phyloP scores from a whole-genome alignment of 257 asterid genomes.

The Solanum medicagineum region DNA sequence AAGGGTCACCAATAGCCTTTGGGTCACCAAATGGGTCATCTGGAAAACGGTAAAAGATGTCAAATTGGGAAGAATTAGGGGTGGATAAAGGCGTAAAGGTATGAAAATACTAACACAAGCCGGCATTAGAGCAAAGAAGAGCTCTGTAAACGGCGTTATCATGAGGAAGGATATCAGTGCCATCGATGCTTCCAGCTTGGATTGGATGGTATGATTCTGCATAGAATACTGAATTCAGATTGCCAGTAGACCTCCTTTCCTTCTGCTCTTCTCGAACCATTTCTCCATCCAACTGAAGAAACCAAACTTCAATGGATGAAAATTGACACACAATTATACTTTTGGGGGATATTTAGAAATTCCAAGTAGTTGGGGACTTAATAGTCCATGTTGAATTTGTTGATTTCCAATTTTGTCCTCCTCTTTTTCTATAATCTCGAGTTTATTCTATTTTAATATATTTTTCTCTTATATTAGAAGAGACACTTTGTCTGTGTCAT shows the following conservation, averaged over 20 bases:
- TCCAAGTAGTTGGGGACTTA: neutral
- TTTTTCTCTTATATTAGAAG: neutral
- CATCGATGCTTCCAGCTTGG: conserved; percentile 97
- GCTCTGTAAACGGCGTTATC: conserved; percentile 86
- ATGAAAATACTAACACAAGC: conserved; percentile 38
- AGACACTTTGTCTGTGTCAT: too few species aligned
- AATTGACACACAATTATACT: neutral
- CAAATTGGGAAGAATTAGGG: neutral
- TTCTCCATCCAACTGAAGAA: neutral
- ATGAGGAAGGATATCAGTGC: conserved; percentile 79
- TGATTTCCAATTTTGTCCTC: neutral
- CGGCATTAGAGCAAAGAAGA: conserved; percentile 75
- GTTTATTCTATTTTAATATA: neutral
- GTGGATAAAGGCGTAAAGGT: neutral
- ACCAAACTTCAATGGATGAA: neutral
- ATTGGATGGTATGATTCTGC: conserved; percentile 83
- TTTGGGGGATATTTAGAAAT: neutral
- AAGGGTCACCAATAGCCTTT: conserved; percentile 69
- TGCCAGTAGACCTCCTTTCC: neutral
- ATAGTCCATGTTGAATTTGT: neutral
- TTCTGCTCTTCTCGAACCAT: neutral
- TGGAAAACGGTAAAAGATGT: conserved; percentile 9
- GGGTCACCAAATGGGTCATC: conserved; percentile 95
- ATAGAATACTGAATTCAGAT: conserved; percentile 65
- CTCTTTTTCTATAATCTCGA: neutral